Conservation (phyloP, 1,284 basidiomycete species). For the Irpex sp. region DNA sequence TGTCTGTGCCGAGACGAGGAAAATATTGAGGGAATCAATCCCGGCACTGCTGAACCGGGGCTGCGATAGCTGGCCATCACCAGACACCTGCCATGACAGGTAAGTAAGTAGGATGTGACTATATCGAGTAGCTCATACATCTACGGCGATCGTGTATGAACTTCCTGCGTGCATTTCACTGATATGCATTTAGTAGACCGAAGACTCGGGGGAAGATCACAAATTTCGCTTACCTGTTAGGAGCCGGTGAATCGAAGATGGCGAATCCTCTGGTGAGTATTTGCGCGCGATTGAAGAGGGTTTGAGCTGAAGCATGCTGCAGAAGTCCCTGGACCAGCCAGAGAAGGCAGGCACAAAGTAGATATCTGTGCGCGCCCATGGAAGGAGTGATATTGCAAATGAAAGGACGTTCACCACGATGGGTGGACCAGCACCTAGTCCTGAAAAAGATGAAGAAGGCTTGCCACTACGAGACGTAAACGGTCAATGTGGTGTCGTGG, state of each 20-base stretch:
- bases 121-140: slow-evolving; percentile 29
- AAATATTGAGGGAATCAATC: slow-evolving; percentile 44
- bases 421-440: not conserved
- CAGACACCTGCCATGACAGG: slow-evolving; percentile 35
- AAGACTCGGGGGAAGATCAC: not conserved
- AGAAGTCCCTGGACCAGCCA: not conserved
- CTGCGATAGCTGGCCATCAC: slow-evolving; percentile 38
- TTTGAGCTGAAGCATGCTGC: slow-evolving; percentile 20
- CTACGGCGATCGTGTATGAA: slow-evolving; percentile 38
- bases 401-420: not conserved
- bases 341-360: not conserved
- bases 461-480: not conserved
- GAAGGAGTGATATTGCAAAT: not conserved
- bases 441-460: not conserved
- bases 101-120: slow-evolving; percentile 2
- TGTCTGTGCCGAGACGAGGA: slow-evolving; percentile 40
- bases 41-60: slow-evolving; percentile 31
- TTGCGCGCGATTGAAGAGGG: slow-evolving; percentile 33
- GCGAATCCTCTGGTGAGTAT: slow-evolving; percentile 45
- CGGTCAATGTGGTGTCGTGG: not conserved
- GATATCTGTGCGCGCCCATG: not conserved
- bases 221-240: slow-evolving; percentile 34
- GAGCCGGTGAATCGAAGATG: slow-evolving; percentile 42
- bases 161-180: slow-evolving; percentile 32
- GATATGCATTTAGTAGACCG: too few relatives aligned